phyloP scores from a whole-genome alignment of 495 filamentous ascomycete species.

The Trichodelitschia bisporula region DNA sequence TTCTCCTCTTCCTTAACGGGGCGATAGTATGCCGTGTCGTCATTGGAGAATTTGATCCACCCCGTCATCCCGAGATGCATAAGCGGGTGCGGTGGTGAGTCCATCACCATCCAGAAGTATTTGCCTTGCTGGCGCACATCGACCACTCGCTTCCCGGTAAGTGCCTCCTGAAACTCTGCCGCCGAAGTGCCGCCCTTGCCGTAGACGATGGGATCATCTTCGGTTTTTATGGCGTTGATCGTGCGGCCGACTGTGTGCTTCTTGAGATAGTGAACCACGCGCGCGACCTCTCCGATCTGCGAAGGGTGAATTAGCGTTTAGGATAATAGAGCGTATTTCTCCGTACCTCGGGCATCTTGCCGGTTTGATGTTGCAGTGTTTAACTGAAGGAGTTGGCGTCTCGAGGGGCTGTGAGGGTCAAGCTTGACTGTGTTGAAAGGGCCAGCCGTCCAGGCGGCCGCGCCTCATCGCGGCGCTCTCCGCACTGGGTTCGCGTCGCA shows the following conservation, averaged over 20 bases:
- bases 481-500: too few relatives aligned
- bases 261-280: constrained; percentile 61
- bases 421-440: too few relatives aligned
- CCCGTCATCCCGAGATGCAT: constrained; percentile 88
- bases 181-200: constrained; percentile 69
- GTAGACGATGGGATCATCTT: constrained; percentile 61
- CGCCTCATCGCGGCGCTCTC: too few relatives aligned
- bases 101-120: constrained; percentile 72
- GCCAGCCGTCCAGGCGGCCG: too few relatives aligned
- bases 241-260: constrained; percentile 64
- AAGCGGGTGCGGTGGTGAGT: constrained; percentile 55
- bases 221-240: constrained; percentile 39
- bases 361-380: too few relatives aligned
- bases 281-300: constrained; percentile 36
- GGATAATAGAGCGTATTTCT: too few relatives aligned
- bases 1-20: constrained; percentile 30
- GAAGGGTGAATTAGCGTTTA: too few relatives aligned
- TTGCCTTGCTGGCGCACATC: constrained; percentile 72
- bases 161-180: constrained; percentile 38
- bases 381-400: too few relatives aligned
- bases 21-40: constrained; percentile 57
- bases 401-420: too few relatives aligned
- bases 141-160: constrained; percentile 53
- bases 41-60: constrained; percentile 67
- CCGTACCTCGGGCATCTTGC: too few relatives aligned